A percentile compares a stretch with the other conserved stretches of the same genome.
These are phyloP conservation scores for Tolypocladium nubicola DNA, from an alignment of 2,329 filamentous ascomycete genomes.

Conservation along the genomic window DNA sequence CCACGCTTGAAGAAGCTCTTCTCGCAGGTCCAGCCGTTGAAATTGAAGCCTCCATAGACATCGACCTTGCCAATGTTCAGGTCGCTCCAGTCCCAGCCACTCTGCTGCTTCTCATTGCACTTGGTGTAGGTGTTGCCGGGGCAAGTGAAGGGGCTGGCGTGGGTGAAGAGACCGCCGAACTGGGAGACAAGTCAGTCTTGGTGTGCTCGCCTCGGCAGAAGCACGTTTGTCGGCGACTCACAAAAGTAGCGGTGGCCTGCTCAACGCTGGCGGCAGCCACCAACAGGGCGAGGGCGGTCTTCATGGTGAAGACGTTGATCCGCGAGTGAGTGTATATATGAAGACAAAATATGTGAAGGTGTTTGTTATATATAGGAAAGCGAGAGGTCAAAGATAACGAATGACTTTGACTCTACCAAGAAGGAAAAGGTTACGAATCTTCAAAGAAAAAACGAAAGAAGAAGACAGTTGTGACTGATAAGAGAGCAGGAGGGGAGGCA, in stretches of 20 bases:
- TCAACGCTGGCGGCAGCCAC: constrained; percentile 40
- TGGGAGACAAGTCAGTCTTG: background rate
- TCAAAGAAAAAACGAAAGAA: background rate
- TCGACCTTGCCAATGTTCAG: constrained; percentile 51
- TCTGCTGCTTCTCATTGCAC: constrained; percentile 59
- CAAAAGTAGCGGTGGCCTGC: constrained; percentile 37
- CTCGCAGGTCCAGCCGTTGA: constrained; percentile 62
- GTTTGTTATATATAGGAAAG: constrained; percentile 16
- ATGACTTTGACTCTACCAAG: background rate
- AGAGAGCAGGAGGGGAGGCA: background rate
- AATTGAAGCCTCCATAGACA: constrained; percentile 61
- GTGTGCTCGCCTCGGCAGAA: background rate
- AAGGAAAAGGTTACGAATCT: background rate
- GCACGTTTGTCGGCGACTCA: constrained; percentile 5
- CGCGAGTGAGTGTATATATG: constrained; percentile 8
- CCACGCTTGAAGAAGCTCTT: constrained; percentile 43
- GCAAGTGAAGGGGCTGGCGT: constrained; percentile 45
- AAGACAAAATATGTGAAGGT: background rate
- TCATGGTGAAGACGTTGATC: constrained; percentile 31
- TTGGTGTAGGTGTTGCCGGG: constrained; percentile 67
- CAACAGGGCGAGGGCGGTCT: constrained; percentile 36
- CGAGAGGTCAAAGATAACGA: constrained; percentile 1
- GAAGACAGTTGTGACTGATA: background rate
- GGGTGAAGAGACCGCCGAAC: constrained; percentile 1
- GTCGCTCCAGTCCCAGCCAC: constrained; percentile 62